phyloP scores from a whole-genome alignment of 1,139 yeast species.

The Petasospora fabianii region DNA sequence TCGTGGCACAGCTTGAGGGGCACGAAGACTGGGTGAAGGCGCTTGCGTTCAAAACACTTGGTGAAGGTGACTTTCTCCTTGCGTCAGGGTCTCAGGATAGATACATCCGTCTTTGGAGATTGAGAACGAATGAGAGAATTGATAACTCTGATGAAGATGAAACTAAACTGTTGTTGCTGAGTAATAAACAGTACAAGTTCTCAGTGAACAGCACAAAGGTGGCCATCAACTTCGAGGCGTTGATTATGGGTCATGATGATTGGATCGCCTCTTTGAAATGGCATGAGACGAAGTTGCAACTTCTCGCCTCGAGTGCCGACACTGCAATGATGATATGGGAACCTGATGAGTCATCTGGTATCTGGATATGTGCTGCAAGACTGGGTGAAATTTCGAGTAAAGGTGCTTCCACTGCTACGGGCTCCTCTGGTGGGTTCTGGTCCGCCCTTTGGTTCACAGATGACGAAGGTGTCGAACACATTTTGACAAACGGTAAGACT shows the following conservation, averaged over 20 bases:
- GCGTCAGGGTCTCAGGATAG: slow-evolving; percentile 92
- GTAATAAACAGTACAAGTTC: slow-evolving; percentile 65
- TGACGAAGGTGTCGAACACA: slow-evolving; percentile 40
- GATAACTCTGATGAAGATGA: slow-evolving; percentile 56
- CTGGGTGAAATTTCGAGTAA: slow-evolving; percentile 91
- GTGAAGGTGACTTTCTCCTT: slow-evolving; percentile 49
- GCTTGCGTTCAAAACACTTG: slow-evolving; percentile 53
- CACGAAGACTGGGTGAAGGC: slow-evolving; percentile 95
- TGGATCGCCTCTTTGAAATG: slow-evolving; percentile 89
- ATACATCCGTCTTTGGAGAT: slow-evolving; percentile 83
- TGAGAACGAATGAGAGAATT: slow-evolving; percentile 53
- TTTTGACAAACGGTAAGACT: slow-evolving; percentile 82
- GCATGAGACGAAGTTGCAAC: slow-evolving; percentile 61
- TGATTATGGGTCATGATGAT: slow-evolving; percentile 97
- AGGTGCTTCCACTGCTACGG: slow-evolving; percentile 98
- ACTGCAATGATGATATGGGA: slow-evolving; percentile 96
- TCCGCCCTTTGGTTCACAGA: slow-evolving; percentile 73
- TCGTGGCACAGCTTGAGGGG: slow-evolving; percentile 62
- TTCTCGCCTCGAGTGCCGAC: slow-evolving; percentile 89
- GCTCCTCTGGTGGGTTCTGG: slow-evolving; percentile 98
- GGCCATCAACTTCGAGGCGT: slow-evolving; percentile 81
- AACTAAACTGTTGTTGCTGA: slow-evolving; percentile 48
- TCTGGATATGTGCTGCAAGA: slow-evolving; percentile 81
- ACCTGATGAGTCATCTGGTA: slow-evolving; percentile 81
- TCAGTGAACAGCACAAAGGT: slow-evolving; percentile 33